Evolutionary conservation across 495 filamentous ascomycete genomes (phyloP).

Genomic region (Chaetomium fimeti): DNA sequence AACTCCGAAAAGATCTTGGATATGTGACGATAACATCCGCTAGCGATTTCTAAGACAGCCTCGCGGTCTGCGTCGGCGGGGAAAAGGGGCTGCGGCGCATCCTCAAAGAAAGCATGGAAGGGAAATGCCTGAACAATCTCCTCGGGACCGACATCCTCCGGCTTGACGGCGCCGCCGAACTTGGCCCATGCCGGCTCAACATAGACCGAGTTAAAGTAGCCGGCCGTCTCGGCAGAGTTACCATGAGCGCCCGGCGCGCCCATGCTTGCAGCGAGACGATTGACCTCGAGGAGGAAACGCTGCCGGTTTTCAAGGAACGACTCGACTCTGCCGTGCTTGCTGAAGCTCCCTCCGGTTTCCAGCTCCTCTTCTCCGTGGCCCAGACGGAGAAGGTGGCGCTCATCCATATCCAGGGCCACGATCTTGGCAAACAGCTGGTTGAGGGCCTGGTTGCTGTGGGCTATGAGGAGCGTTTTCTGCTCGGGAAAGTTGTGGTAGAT

Average conservation of each 20-base stretch:
- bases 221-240: slow-evolving; percentile 92
- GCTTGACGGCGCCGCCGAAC: slow-evolving; percentile 64
- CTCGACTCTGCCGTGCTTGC: slow-evolving; percentile 93
- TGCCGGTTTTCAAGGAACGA: slow-evolving; percentile 89
- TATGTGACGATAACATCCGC: slow-evolving; percentile 88
- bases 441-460: slow-evolving; percentile 95
- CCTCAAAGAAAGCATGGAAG: slow-evolving; percentile 83
- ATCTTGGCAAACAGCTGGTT: slow-evolving; percentile 99
- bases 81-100: slow-evolving; percentile 85
- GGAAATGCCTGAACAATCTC: slow-evolving; percentile 74
- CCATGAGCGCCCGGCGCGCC: slow-evolving; percentile 87
- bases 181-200: slow-evolving; percentile 84
- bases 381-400: slow-evolving; percentile 86
- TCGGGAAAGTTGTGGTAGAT: slow-evolving; percentile 96
- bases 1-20: slow-evolving; percentile 89
- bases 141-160: slow-evolving; percentile 54
- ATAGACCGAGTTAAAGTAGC: slow-evolving; percentile 93
- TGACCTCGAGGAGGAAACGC: slow-evolving; percentile 77
- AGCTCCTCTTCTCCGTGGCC: slow-evolving; percentile 95
- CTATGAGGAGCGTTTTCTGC: slow-evolving; percentile 88
- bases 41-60: slow-evolving; percentile 69
- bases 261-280: slow-evolving; percentile 78
- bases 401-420: slow-evolving; percentile 88
- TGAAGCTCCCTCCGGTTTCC: slow-evolving; percentile 80
- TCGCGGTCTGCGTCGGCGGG: slow-evolving; percentile 61